phyloP scores from a whole-genome alignment of 1,284 basidiomycete genomes.

The Ustilago sp. region DNA sequence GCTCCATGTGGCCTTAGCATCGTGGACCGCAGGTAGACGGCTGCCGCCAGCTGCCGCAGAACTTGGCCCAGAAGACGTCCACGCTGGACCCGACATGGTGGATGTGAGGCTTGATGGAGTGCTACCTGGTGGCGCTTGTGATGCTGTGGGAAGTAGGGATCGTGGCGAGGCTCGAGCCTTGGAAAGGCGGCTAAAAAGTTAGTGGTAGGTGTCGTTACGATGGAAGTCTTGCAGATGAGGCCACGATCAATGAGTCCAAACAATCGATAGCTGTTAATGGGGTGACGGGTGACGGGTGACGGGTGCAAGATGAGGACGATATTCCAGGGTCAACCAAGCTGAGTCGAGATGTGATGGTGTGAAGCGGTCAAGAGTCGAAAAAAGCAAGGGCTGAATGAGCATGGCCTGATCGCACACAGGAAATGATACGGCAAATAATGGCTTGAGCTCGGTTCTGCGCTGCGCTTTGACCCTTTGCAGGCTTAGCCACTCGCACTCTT shows the following conservation, averaged over 20 bases:
- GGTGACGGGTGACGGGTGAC: neutral
- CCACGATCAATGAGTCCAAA: neutral
- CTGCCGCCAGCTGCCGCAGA: conserved; percentile 23
- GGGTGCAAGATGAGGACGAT: neutral
- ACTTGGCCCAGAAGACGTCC: conserved; percentile 21
- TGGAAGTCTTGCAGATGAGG: neutral
- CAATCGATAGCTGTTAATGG: neutral
- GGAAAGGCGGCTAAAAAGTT: neutral
- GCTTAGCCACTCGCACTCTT: conserved; percentile 1
- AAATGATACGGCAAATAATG: neutral
- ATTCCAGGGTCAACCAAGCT: neutral
- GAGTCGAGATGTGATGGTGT: conserved; percentile 21
- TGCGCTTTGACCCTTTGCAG: conserved; percentile 6
- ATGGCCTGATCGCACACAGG: conserved; percentile 30
- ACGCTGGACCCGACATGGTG: conserved; percentile 29
- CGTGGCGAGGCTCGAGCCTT: neutral
- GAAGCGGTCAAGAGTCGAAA: neutral
- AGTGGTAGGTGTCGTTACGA: neutral
- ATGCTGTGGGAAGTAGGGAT: neutral
- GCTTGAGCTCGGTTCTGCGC: neutral
- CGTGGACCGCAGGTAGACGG: conserved; percentile 39
- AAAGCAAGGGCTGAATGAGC: conserved; percentile 11
- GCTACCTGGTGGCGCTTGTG: neutral
- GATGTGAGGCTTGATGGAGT: neutral
- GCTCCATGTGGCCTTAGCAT: conserved; percentile 79